Conservation (phyloP, 768 basidiomycete genomes). For the Hirschioporus abietinus region DNA sequence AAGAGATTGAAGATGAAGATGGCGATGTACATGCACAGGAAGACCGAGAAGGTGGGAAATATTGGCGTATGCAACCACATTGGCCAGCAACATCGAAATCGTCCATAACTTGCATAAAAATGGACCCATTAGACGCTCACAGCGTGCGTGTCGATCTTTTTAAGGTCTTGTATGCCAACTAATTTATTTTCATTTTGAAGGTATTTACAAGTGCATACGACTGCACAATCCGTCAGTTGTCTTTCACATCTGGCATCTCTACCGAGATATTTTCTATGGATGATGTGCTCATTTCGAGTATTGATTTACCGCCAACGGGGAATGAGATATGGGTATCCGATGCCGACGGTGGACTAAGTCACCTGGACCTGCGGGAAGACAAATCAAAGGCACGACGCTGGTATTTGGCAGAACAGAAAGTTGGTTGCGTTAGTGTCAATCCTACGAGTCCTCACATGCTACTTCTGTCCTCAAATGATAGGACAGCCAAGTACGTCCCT, state of each 20-base stretch:
- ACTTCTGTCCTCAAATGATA: slow-evolving; percentile 73
- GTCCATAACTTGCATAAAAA: slow-evolving; percentile 71
- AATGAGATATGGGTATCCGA: slow-evolving; percentile 87
- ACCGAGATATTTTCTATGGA: slow-evolving; percentile 62
- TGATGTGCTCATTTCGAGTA: slow-evolving; percentile 57
- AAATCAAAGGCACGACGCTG: slow-evolving; percentile 54
- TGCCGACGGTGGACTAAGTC: slow-evolving; percentile 61
- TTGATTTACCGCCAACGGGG: slow-evolving; percentile 64
- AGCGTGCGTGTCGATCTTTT: slow-evolving; percentile 41
- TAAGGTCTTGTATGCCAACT: not conserved
- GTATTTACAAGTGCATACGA: slow-evolving; percentile 82
- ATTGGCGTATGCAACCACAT: slow-evolving; percentile 75
- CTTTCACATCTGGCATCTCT: slow-evolving; percentile 68
- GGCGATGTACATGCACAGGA: slow-evolving; percentile 34
- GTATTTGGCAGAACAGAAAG: slow-evolving; percentile 62
- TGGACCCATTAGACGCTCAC: slow-evolving; percentile 72
- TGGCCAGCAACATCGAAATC: slow-evolving; percentile 81
- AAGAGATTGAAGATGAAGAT: slow-evolving; percentile 65
- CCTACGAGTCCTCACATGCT: slow-evolving; percentile 61
- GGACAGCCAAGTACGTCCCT: slow-evolving; percentile 54
- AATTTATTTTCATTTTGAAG: slow-evolving; percentile 29
- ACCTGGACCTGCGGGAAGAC: slow-evolving; percentile 66
- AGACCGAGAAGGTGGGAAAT: slow-evolving; percentile 61
- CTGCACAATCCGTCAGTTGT: slow-evolving; percentile 66
- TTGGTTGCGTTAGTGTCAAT: slow-evolving; percentile 78